Evolutionary conservation across 1,284 basidiomycete genomes (phyloP).

Genomic region (Tilletiopsis washingtonensis): DNA sequence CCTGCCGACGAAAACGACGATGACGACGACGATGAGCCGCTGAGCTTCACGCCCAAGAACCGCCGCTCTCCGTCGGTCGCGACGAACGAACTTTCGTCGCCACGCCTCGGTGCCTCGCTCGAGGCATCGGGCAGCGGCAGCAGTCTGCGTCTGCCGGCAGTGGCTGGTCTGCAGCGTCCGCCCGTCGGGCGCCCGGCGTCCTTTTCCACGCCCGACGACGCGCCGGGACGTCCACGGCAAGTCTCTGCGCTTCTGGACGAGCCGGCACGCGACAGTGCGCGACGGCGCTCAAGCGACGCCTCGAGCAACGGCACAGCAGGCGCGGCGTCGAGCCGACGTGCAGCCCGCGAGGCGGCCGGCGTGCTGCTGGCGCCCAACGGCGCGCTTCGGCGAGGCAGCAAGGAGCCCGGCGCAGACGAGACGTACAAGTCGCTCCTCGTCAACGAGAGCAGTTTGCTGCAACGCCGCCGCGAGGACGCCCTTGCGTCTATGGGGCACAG

Average conservation of each 20-base stretch:
- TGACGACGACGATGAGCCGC: conserved; percentile 35
- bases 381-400: conserved; percentile 1
- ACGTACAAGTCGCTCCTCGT: conserved; percentile 38
- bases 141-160: not conserved
- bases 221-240: not conserved
- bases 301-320: not conserved
- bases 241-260: not conserved
- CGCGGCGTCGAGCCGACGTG: no score
- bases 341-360: not conserved
- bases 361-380: not conserved
- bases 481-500: conserved; percentile 12
- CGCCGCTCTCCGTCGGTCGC: conserved; percentile 18
- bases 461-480: conserved; percentile 43
- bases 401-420: conserved; percentile 14
- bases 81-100: conserved; percentile 10
- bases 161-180: not conserved
- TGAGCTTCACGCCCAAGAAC: conserved; percentile 34
- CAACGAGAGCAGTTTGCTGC: conserved; percentile 40
- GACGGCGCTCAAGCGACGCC: not conserved
- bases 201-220: not conserved
- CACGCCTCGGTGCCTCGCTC: conserved; percentile 3
- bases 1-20: no score
- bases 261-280: not conserved
- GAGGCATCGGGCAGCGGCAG: not conserved
- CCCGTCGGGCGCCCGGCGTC: not conserved